phyloP scores from a whole-genome alignment of 208 protist genomes.

The Trypanosoma vivax region DNA sequence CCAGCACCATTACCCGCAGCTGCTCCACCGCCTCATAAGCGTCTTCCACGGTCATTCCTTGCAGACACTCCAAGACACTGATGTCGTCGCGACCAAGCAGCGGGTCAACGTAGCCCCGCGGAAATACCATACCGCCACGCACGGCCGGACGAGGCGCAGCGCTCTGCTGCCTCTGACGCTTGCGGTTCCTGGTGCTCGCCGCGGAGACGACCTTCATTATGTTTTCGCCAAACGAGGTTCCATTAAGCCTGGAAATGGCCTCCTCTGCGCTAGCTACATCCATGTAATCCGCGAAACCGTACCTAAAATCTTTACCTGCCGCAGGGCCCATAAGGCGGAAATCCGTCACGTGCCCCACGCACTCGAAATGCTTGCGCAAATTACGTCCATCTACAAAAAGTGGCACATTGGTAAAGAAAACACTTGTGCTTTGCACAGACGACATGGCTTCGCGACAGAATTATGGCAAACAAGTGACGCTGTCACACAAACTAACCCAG shows the following conservation, averaged over 20 bases:
- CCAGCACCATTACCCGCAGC: slow-evolving; percentile 73
- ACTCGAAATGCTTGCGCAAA: slow-evolving; percentile 81
- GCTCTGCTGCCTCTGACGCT: slow-evolving; percentile 24
- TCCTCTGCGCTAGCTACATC: slow-evolving; percentile 67
- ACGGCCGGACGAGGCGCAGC: slow-evolving; percentile 9
- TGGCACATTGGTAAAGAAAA: slow-evolving; percentile 84
- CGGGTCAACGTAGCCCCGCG: slow-evolving; percentile 48
- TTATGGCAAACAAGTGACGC: too few relatives aligned
- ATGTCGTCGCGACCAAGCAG: slow-evolving; percentile 52
- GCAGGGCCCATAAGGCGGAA: slow-evolving; percentile 55
- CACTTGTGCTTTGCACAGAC: slow-evolving; percentile 26
- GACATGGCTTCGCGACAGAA: too few relatives aligned
- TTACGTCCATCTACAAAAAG: slow-evolving; percentile 41
- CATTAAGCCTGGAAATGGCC: slow-evolving; percentile 68
- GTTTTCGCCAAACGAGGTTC: slow-evolving; percentile 59
- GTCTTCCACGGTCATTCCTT: slow-evolving; percentile 43
- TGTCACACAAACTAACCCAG: too few relatives aligned
- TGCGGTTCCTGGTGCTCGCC: slow-evolving; percentile 13
- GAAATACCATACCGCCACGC: slow-evolving; percentile 44
- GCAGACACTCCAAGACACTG: slow-evolving; percentile 45
- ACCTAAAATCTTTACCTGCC: slow-evolving; percentile 65
- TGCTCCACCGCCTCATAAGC: slow-evolving; percentile 88
- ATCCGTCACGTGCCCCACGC: slow-evolving; percentile 71
- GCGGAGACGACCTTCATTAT: slow-evolving; percentile 58
- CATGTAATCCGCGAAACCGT: slow-evolving; percentile 76